Evolutionary conservation across 768 basidiomycete genomes (phyloP).

Genomic region (Amanita jacksonii): DNA sequence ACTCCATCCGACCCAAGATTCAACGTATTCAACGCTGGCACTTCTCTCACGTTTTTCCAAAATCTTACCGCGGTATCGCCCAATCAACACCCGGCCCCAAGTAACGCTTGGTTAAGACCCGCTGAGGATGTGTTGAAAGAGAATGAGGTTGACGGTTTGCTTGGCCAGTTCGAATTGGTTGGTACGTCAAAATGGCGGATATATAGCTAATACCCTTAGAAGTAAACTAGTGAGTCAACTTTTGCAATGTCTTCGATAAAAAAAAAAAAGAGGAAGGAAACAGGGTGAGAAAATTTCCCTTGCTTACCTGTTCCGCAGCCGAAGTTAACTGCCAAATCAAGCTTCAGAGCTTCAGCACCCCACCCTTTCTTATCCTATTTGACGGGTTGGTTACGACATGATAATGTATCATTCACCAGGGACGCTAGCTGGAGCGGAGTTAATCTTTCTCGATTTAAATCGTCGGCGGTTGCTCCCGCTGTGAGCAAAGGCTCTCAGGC

Average conservation of each 20-base stretch:
- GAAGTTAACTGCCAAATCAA: conserved; percentile 59
- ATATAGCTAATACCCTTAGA: neutral
- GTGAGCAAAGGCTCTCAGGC: too few species aligned
- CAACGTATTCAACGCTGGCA: conserved; percentile 17
- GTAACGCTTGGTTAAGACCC: conserved; percentile 14
- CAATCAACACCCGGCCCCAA: conserved; percentile 15
- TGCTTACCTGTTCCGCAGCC: conserved; percentile 79
- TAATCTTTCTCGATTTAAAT: too few species aligned
- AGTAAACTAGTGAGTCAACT: too few species aligned
- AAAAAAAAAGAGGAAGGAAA: too few species aligned
- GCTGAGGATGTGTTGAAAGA: conserved; percentile 54
- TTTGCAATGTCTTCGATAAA: too few species aligned
- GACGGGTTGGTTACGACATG: too few species aligned
- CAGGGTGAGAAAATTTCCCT: too few species aligned
- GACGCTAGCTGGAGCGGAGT: too few species aligned
- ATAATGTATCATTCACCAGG: too few species aligned
- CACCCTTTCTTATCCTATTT: too few species aligned
- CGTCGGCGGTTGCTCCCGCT: too few species aligned
- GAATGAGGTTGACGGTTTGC: conserved; percentile 47
- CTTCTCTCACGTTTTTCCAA: conserved; percentile 42
- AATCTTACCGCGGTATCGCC: conserved; percentile 62
- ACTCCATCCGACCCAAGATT: conserved; percentile 31
- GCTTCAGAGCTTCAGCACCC: too few species aligned
- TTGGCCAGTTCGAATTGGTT: conserved; percentile 34
- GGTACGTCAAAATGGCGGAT: neutral